Base-by-base conservation (phyloP, 1,284 basidiomycete species). In the Puccinia triticina region DNA sequence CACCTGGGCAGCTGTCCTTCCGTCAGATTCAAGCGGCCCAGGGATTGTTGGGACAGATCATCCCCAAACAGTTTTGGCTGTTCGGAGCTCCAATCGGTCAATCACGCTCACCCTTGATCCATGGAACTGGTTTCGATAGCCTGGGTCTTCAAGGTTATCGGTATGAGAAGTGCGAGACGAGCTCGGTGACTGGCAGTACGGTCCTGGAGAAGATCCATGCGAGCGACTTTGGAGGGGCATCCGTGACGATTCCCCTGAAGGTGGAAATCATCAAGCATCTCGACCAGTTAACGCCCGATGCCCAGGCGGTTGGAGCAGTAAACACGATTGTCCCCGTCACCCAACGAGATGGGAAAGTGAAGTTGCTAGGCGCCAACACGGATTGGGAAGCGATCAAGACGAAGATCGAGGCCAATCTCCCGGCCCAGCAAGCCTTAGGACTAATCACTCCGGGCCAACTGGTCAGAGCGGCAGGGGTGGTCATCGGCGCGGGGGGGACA, bases 201-300 rank as follows among this genome's bases (percentile, higher is more conserved):
- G 89, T 97, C 84, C 90, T 90, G 84, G 88, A 89, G 0, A 89
- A 92, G 1, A 88, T 98, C 21, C 87, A 89, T 0, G 89, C 91
- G 11, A 89, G 91, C 0, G 91, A 92, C 78, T 99, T 98, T 87
- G 96, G 96, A 23, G 96, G 96, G 3, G 96, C 96, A 10, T 95
- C 93, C 8, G 95, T 98, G 34, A 99, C 97, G 5, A 96, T 97
- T 84, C 95, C 95, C 2, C 92, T 92, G 89, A 98, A 98, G 88
- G 88, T 96, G 61, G 92, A 94, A 83, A 90, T 97, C 84, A 93
- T 97, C 73, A 90, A 92, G 0, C 88, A 93, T 18, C 90, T 98
- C 53, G 92, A 94, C 84, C 88, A 89, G 64, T 88, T 97, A 53
- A 93, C 94, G 0, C 90, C 91, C 2, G 91, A 94, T 61, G 96